phyloP scores from a whole-genome alignment of 306 rosid species.

The Castanea mollissima region DNA sequence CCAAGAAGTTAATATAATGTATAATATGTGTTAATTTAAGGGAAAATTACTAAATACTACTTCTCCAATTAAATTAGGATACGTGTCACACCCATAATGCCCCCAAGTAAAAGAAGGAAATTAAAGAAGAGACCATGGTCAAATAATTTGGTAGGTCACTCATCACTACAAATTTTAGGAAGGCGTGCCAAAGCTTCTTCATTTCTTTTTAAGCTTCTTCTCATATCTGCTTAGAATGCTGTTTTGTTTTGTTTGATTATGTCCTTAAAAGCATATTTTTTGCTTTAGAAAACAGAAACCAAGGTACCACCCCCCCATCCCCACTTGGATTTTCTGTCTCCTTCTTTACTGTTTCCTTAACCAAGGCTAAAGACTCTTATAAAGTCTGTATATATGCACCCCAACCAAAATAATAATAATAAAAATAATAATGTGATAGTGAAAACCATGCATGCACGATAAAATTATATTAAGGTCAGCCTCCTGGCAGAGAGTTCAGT shows the following conservation, averaged over 20 bases:
- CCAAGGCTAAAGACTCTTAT: not conserved
- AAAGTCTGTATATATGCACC: too few species aligned
- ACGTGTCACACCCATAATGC: too few species aligned
- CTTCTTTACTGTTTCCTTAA: not conserved
- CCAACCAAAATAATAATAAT: not conserved
- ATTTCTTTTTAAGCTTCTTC: not conserved
- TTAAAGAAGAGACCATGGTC: not conserved
- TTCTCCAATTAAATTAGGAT: too few species aligned
- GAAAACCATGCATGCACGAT: not conserved
- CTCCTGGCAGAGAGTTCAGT: not conserved
- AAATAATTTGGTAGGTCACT: too few species aligned
- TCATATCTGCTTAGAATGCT: slow-evolving; percentile 9
- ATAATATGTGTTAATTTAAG: too few species aligned
- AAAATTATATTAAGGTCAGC: too few species aligned
- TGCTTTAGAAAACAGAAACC: slow-evolving; percentile 38
- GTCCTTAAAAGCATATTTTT: slow-evolving; percentile 20
- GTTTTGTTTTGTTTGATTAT: not conserved
- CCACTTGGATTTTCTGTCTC: slow-evolving; percentile 43
- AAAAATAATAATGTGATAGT: not conserved
- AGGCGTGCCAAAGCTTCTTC: slow-evolving; percentile 19
- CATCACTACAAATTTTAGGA: not conserved
- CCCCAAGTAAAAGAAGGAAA: too few species aligned
- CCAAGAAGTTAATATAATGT: too few species aligned
- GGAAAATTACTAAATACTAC: too few species aligned
- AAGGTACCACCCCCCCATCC: slow-evolving; percentile 19